phyloP scores from a whole-genome alignment of 805 yeast species.

The Saccharomycopsis javanensis region DNA sequence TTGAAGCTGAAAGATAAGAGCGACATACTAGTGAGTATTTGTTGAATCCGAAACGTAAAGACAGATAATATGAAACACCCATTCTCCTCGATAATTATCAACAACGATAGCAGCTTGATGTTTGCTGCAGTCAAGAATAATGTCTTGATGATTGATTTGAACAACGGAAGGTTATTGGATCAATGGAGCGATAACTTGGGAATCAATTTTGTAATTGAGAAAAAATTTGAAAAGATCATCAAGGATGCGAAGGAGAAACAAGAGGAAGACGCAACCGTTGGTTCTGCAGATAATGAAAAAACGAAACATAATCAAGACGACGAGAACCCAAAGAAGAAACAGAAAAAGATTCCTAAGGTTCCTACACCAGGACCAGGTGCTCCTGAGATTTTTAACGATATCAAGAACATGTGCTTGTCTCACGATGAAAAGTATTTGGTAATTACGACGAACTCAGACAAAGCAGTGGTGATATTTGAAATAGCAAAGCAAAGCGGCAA shows the following conservation, averaged over 20 bases:
- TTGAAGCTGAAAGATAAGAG: no score
- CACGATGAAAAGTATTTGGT: slow-evolving; percentile 46
- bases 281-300: not conserved
- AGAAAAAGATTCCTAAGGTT: slow-evolving; percentile 36
- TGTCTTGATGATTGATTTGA: slow-evolving; percentile 41
- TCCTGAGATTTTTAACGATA: slow-evolving; percentile 55
- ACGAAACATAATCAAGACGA: not conserved
- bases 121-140: slow-evolving; percentile 51
- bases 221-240: slow-evolving; percentile 36
- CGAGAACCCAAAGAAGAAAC: slow-evolving; percentile 20
- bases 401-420: slow-evolving; percentile 51
- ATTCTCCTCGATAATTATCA: slow-evolving; percentile 46
- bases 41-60: no score
- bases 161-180: slow-evolving; percentile 37
- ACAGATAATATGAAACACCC: slow-evolving; percentile 67
- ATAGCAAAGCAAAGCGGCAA: slow-evolving; percentile 22
- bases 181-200: slow-evolving; percentile 56
- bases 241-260: slow-evolving; percentile 28
- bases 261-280: slow-evolving; percentile 11
- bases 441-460: slow-evolving; percentile 74
- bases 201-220: slow-evolving; percentile 35
- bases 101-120: slow-evolving; percentile 35
- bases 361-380: slow-evolving; percentile 63
- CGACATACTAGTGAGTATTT: no score
- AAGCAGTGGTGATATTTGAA: slow-evolving; percentile 58